Conservation (phyloP, 31 red algal genomes). For the Odonthalia washingtoniensis region DNA sequence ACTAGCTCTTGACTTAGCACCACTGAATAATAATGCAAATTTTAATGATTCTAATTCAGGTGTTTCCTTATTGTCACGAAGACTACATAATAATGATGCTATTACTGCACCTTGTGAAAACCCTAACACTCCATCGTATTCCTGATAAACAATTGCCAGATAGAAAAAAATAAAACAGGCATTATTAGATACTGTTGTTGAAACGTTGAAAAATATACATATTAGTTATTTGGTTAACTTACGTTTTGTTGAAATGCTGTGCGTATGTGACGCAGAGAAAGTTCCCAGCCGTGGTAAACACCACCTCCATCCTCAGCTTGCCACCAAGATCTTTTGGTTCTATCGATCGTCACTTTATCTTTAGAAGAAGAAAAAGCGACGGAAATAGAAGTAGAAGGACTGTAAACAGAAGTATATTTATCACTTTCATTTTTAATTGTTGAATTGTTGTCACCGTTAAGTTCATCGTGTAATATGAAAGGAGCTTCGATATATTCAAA, state of each 20-base stretch:
- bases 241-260: constrained; percentile 59
- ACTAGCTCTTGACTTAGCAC: constrained; percentile 64
- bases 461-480: constrained; percentile 50
- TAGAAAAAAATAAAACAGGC: constrained; percentile 15
- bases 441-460: constrained; percentile 8
- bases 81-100: constrained; percentile 49
- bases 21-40: constrained; percentile 77
- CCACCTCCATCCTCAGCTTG: background rate
- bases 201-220: too few relatives aligned
- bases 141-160: constrained; percentile 25
- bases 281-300: constrained; percentile 46
- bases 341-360: background rate
- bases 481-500: constrained; percentile 74
- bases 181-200: too few relatives aligned
- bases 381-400: background rate
- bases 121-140: constrained; percentile 80
- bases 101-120: constrained; percentile 86
- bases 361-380: background rate
- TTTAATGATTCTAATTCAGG: constrained; percentile 50
- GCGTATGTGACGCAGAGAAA: constrained; percentile 51
- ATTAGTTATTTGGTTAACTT: too few relatives aligned
- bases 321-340: constrained; percentile 54
- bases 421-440: constrained; percentile 2
- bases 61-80: constrained; percentile 27
- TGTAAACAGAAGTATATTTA: constrained; percentile 22